A percentile compares a stretch with the other conserved stretches of the same genome.
Evolutionary conservation across 2,329 filamentous ascomycete species (phyloP).

Genomic region (Aspergillus sp.): DNA sequence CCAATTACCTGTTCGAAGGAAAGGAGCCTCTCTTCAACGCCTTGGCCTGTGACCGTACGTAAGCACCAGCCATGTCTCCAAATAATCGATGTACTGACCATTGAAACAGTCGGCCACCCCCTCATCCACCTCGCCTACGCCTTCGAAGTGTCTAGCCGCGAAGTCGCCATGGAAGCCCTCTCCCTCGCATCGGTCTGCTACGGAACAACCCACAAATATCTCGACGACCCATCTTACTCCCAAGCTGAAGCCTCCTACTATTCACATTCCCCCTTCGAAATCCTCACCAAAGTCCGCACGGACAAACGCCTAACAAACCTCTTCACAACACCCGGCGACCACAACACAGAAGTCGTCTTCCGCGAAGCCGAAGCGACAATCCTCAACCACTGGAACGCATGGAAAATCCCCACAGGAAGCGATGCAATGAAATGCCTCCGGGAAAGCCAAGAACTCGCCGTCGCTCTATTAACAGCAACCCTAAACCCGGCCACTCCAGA

Average conservation of each 20-base stretch:
- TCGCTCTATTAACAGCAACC: conserved; percentile 43
- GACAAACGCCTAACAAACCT: conserved; percentile 71
- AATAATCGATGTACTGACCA: neutral
- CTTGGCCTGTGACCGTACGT: conserved; percentile 71
- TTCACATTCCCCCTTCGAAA: conserved; percentile 64
- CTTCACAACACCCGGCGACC: conserved; percentile 58
- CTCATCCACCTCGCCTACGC: conserved; percentile 96
- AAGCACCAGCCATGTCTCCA: conserved; percentile 31
- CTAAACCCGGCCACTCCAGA: conserved; percentile 30
- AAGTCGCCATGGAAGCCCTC: conserved; percentile 85
- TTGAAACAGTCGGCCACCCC: conserved; percentile 73
- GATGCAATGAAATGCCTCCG: conserved; percentile 74
- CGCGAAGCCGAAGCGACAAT: conserved; percentile 67
- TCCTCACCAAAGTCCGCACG: conserved; percentile 66
- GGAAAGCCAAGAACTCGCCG: conserved; percentile 61
- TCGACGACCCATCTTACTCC: conserved; percentile 73
- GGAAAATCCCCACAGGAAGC: conserved; percentile 57
- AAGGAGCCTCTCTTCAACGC: conserved; percentile 78
- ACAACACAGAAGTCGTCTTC: conserved; percentile 69
- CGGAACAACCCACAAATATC: conserved; percentile 56
- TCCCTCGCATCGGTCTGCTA: conserved; percentile 65
- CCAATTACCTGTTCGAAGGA: conserved; percentile 68
- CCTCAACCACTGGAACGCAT: conserved; percentile 89
- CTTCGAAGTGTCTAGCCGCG: conserved; percentile 80
- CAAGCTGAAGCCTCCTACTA: conserved; percentile 58